Percentiles rank a stretch among this genome's conserved stretches.
Conservation (phyloP, 1,139 yeast species). For the Yamadazyma oceani region DNA sequence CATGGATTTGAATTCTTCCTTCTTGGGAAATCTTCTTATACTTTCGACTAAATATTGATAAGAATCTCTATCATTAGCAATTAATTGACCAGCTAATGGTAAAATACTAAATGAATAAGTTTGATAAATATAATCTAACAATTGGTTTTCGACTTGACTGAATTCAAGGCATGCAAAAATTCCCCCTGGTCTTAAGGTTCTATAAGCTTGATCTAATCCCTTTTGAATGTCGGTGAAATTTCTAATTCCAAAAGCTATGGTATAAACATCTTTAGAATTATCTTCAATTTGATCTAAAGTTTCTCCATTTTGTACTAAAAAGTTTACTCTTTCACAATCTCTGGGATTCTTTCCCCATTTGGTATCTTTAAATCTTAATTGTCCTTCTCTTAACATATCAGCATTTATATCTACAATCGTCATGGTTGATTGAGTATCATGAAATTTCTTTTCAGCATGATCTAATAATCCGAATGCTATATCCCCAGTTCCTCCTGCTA, state of each 20-base stretch:
- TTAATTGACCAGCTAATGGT: conserved; percentile 93
- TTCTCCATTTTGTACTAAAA: conserved; percentile 93
- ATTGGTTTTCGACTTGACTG: conserved; percentile 82
- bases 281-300: conserved; percentile 78
- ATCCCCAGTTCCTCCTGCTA: conserved; percentile 99
- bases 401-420: conserved; percentile 93
- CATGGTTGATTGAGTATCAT: conserved; percentile 78
- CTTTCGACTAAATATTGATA: conserved; percentile 95
- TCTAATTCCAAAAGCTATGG: conserved; percentile 96
- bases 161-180: conserved; percentile 95
- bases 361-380: conserved; percentile 59
- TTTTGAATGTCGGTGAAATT: conserved; percentile 94
- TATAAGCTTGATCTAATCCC: conserved; percentile 88
- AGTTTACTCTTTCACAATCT: conserved; percentile 62
- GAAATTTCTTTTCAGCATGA: conserved; percentile 78
- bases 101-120: conserved; percentile 85
- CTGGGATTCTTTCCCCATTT: conserved; percentile 52
- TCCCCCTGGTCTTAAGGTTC: conserved; percentile 95
- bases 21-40: conserved; percentile 86
- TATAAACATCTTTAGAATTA: conserved; percentile 89
- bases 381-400: conserved; percentile 94
- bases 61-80: conserved; percentile 93
- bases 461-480: conserved; percentile 94
- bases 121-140: conserved; percentile 74
- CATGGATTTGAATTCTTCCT: conserved; percentile 88